These are phyloP conservation scores for Pulveroboletus frians DNA, from an alignment of 768 basidiomycete genomes.

Conservation along the genomic window DNA sequence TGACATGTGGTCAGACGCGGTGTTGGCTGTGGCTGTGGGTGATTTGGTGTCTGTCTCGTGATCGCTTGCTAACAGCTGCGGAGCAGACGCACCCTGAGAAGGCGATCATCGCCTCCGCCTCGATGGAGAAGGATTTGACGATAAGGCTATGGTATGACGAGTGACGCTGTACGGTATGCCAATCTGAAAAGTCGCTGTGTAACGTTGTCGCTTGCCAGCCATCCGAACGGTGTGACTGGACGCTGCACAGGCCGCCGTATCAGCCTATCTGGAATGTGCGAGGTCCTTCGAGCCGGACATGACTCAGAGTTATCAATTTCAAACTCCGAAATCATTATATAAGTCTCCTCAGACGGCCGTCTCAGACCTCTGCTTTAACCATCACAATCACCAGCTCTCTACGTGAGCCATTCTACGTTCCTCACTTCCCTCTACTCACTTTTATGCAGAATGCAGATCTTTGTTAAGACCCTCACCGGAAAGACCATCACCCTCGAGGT, in stretches of 20 bases:
- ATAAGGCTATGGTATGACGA: constrained; percentile 77
- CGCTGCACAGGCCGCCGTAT: too few species aligned
- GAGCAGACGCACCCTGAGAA: constrained; percentile 69
- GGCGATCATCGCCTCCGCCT: constrained; percentile 79
- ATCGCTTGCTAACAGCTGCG: constrained; percentile 6
- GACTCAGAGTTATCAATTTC: constrained; percentile 6
- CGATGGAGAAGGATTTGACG: constrained; percentile 82
- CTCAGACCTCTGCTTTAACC: constrained; percentile 1
- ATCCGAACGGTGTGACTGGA: too few species aligned
- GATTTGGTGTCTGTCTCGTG: constrained; percentile 4
- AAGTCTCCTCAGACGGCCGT: neutral
- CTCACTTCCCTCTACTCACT: neutral
- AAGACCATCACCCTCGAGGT: constrained; percentile 46
- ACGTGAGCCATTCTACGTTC: neutral
- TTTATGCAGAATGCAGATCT: constrained; percentile 47
- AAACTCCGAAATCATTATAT: constrained; percentile 19
- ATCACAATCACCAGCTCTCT: neutral
- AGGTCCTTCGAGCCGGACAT: constrained; percentile 3
- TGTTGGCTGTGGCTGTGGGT: constrained; percentile 72
- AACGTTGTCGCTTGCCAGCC: too few species aligned
- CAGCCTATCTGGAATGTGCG: too few species aligned
- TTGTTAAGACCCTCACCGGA: constrained; percentile 83
- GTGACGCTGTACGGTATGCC: neutral
- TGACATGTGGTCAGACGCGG: constrained; percentile 39
- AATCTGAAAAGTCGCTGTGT: too few species aligned